Evolutionary conservation across 208 protist genomes (phyloP), one percentile per base, ranked within the genome.

Genomic region (Acanthamoeba royreba): DNA sequence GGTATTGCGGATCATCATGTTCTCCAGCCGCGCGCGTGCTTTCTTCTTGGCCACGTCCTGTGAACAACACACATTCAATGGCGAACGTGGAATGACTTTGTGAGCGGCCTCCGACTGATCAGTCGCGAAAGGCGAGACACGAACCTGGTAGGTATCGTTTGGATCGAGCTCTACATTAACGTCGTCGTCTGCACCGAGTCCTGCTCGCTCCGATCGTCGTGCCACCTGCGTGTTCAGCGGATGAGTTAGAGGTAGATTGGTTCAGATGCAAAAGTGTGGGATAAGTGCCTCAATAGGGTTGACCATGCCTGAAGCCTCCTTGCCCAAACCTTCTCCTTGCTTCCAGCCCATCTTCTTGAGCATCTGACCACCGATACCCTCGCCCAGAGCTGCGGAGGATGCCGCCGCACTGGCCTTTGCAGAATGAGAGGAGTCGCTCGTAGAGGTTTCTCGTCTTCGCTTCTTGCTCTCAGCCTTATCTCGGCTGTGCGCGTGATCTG

Each of bases 261-360:
- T n/a, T n/a, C n/a, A n/a, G n/a, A n/a, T n/a, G n/a, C n/a, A n/a
- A n/a, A n/a, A n/a, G n/a, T n/a, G n/a, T n/a, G n/a, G n/a, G n/a
- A n/a, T n/a, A n/a, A n/a, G n/a, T n/a, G n/a, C n/a, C n/a, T 87
- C 79, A 19, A 66, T 94, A 19, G 79, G 52, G 28, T 8, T 31
- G 49, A 52, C 49, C 47, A 55, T 9, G 52, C 90, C 90, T 13
- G 90, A 33, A 31, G 63, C 90, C 28, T 93, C 90, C 52, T 87
- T 93, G 35, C 90, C 90, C 90, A 93, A 43, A 35, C 90, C 90
- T 25, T 83, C 38, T n/a, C 92, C 92, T 31, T 61, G 40, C 69
- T 66, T 93, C 92, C 92, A 94, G 17, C 92, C 92, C 92, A 94
- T 94, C 25, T 42, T 92, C 92, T 94, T 58, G 13, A 94, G 35